phyloP scores from a whole-genome alignment of 2,329 filamentous ascomycete genomes.

The Pyricularia sp. region DNA sequence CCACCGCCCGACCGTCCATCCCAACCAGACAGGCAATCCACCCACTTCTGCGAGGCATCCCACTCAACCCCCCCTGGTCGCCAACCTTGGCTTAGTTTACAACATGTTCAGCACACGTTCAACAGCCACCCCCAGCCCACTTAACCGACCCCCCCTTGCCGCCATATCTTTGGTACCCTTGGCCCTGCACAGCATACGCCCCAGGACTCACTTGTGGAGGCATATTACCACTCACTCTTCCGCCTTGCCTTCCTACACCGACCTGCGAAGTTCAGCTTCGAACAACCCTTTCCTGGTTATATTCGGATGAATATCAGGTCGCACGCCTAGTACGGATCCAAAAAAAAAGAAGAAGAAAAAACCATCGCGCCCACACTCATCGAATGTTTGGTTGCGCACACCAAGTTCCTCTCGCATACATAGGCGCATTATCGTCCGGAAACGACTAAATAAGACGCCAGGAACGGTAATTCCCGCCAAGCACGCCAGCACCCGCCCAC shows the following conservation, averaged over 20 bases:
- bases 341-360: not conserved
- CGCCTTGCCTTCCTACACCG: constrained; percentile 1
- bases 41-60: not conserved
- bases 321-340: not conserved
- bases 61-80: not conserved
- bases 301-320: not conserved
- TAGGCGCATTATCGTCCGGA: not conserved
- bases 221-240: constrained; percentile 4
- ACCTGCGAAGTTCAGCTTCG: not conserved
- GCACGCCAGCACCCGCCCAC: not conserved
- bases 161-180: not conserved
- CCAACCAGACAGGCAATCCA: not conserved
- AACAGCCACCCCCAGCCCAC: constrained; percentile 1
- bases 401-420: not conserved
- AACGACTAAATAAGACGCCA: not conserved
- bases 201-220: constrained; percentile 2
- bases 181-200: not conserved
- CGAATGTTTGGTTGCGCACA: not conserved
- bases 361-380: not conserved
- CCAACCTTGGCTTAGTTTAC: not conserved
- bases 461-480: not conserved
- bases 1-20: not conserved
- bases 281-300: not conserved
- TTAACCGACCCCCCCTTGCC: not conserved
- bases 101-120: not conserved